Evolutionary conservation across 495 filamentous ascomycete species (phyloP).

Genomic region (Viridothelium virens): DNA sequence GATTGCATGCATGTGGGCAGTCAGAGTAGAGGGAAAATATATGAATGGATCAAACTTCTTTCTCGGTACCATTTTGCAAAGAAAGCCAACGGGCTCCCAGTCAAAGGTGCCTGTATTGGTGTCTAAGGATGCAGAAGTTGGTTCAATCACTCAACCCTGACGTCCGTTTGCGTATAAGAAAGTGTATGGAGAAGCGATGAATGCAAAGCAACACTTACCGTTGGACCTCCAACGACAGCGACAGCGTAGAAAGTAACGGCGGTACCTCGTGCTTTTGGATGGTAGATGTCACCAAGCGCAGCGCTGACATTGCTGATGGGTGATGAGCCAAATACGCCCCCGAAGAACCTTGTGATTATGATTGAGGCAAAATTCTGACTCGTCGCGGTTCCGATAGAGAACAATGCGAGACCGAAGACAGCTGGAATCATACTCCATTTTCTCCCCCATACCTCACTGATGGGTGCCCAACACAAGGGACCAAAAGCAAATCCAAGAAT

Average conservation of each 20-base stretch:
- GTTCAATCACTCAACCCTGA: neutral
- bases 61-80: too few species aligned
- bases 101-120: too few species aligned
- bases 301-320: conserved; percentile 38
- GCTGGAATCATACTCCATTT: conserved; percentile 41
- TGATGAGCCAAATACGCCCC: conserved; percentile 29
- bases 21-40: neutral
- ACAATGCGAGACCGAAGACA: conserved; percentile 39
- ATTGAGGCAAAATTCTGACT: conserved; percentile 24
- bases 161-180: neutral
- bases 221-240: conserved; percentile 36
- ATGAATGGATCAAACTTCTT: too few species aligned
- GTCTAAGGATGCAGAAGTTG: too few species aligned
- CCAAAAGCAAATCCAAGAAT: conserved; percentile 32
- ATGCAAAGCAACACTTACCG: conserved; percentile 8
- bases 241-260: conserved; percentile 38
- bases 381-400: conserved; percentile 34
- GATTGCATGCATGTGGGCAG: neutral
- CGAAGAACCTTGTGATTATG: conserved; percentile 32
- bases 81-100: too few species aligned
- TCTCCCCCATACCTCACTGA: conserved; percentile 42
- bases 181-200: neutral
- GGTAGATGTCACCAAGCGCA: conserved; percentile 45
- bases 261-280: conserved; percentile 33
- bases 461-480: conserved; percentile 36